phyloP scores from a whole-genome alignment of 345 rosid genomes.

The Ailanthus altissimus region DNA sequence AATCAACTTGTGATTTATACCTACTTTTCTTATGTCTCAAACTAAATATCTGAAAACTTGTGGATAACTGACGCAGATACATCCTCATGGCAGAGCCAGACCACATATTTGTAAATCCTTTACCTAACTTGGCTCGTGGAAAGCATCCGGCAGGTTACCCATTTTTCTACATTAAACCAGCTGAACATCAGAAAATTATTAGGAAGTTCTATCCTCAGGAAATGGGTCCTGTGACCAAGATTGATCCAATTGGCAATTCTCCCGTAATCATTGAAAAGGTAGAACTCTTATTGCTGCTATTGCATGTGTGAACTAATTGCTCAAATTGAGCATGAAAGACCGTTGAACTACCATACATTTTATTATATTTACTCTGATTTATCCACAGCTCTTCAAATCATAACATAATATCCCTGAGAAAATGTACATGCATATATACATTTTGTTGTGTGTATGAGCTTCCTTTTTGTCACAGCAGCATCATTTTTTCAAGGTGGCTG shows the following conservation, averaged over 20 bases:
- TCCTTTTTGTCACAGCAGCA: not conserved
- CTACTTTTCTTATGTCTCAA: not conserved
- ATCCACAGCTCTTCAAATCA: not conserved
- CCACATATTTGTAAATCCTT: constrained; percentile 66
- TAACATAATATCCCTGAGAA: not conserved
- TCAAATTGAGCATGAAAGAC: constrained; percentile 11
- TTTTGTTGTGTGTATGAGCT: not conserved
- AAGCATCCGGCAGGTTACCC: constrained; percentile 65
- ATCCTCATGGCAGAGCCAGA: constrained; percentile 88
- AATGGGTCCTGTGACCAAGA: constrained; percentile 59
- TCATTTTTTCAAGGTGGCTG: not conserved
- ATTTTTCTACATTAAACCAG: constrained; percentile 76
- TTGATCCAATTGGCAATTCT: constrained; percentile 84
- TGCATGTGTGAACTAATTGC: not conserved
- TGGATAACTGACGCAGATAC: constrained; percentile 48
- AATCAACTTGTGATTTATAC: not conserved
- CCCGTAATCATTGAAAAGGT: constrained; percentile 80
- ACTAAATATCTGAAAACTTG: constrained; percentile 31
- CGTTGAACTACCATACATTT: not conserved
- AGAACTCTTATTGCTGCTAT: not conserved
- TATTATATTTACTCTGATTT: not conserved
- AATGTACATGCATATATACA: not conserved
- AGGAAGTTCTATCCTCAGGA: constrained; percentile 70
- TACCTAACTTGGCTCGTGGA: constrained; percentile 70
- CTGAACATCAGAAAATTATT: constrained; percentile 46